Base-by-base conservation (phyloP, 2,329 filamentous ascomycete species). In the Talaromyces albobiverticillius region DNA sequence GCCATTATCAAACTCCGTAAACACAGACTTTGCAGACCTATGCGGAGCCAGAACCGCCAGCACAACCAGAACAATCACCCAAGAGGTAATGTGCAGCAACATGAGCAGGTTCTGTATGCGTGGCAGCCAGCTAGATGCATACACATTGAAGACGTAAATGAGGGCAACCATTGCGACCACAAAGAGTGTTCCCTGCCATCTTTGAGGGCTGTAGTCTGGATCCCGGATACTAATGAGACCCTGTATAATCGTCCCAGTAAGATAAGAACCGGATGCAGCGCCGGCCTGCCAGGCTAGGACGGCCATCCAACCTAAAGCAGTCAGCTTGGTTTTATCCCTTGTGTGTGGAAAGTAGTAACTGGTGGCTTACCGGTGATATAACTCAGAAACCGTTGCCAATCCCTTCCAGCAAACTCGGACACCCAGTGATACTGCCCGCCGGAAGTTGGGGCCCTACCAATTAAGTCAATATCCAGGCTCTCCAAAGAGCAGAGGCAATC, bases 401-500 rank as follows among this genome's bases (percentile, higher is more conserved):
- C 65, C 0, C 64, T 67, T 0, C 79, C 76, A 1, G 79, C 75
- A 55, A 82, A 81, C 49, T 81, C 78, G 1, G 75, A 81, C 2
- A 82, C 79, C 80, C 79, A 82, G 58, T 82, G 79, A 56, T 83
- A 83, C 60, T 84, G 81, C 1, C 82, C 81, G 16, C 81, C 81
- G 6, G 76, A 75, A 0, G 79, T 83, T 0, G 81, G 81, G 2
- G 80, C 79, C 71, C 69, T 75, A 41, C 32, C 13, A 29, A n/a
- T 16, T 4, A 20, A 16, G 2, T 38, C 14, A 38, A n/a, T 38
- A 38, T 38, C 9, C 7, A 3, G 3, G n/a, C 18, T 20, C 31
- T 14, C 6, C 9, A 14, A n/a, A n/a, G n/a, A 34, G 13, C 31
- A 34, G 10, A n/a, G 31, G 31, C 3, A 14, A 4, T n/a, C n/a